A percentile compares a stretch with the other conserved stretches of the same genome.
Conservation (phyloP, 192 early-diverging fungal genomes). For the Coemansia sp. region DNA sequence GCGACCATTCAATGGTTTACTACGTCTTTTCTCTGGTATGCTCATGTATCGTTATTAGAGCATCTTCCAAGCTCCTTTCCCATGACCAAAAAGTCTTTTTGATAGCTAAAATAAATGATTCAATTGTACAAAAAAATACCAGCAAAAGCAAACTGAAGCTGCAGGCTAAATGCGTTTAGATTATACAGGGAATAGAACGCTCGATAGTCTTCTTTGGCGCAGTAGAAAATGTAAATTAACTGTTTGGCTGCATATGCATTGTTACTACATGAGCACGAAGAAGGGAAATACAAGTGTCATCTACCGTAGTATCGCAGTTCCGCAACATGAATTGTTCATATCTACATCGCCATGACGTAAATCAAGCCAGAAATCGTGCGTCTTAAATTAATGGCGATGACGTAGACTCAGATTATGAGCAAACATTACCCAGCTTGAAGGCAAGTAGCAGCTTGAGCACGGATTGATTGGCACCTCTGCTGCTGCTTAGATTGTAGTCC, state of each 20-base stretch:
- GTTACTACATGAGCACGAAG: constrained; percentile 3
- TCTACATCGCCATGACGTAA: no score
- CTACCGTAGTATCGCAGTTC: constrained; percentile 6
- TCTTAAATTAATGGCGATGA: not conserved
- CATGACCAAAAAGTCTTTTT: not conserved
- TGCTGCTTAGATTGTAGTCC: not conserved
- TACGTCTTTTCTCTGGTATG: not conserved
- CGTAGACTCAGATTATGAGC: not conserved
- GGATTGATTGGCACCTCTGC: not conserved
- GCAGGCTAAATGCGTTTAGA: not conserved
- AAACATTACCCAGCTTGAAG: not conserved
- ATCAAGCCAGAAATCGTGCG: not conserved
- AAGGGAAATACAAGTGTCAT: not conserved
- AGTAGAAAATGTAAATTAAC: constrained; percentile 6
- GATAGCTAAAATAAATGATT: not conserved
- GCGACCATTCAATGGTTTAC: not conserved
- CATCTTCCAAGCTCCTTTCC: not conserved
- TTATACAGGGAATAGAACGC: not conserved
- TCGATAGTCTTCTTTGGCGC: not conserved
- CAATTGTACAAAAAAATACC: not conserved
- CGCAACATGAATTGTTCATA: not conserved
- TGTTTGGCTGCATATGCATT: constrained; percentile 6
- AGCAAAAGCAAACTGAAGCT: not conserved
- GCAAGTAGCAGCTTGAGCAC: not conserved
- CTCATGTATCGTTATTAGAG: not conserved